Base-by-base conservation (phyloP, 2,329 filamentous ascomycete species). In the Hymenoscyphus scutula region DNA sequence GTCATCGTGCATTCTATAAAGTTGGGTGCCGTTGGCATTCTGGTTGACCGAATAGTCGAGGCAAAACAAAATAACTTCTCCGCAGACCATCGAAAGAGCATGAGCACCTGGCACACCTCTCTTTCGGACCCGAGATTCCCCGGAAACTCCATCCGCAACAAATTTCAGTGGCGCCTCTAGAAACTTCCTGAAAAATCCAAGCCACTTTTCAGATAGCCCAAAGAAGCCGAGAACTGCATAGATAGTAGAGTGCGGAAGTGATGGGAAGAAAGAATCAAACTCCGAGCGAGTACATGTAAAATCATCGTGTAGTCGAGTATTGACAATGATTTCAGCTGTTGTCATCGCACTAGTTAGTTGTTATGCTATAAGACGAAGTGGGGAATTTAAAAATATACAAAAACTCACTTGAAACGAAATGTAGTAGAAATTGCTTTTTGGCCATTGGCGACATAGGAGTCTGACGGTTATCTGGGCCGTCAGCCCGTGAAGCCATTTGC, bases 31-130 rank as follows among this genome's bases (percentile, higher is more conserved):
- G 5, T 74, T 68, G 0, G 86, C 85, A 1, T 76, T 74, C 62
- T 84, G 81, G 64, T 89, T 89, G 53, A 89, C 81, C 0, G 85
- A 79, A 68, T 85, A 86, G 69, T 90, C 88, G 67, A 89, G 81
- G 63, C 83, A 86, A 69, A 89, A 89, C 0, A 90, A 74, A 0
- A 87, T 75, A 0, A 78, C 74, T 70, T 90, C 88, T 0, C 84
- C 82, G 60, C 89, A 81, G 8, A 84, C 75, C 37, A 85, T 81
- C 25, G 83, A 86, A 1, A 89, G 76, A 0, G 80, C 76, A 68
- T 89, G 84, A 4, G 82, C 82, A 56, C 84, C 81, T 0, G 87
- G 87, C 1, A 85, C 79, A 23, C 87, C 87, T 29, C 84, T 79
- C 60, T 78, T 80, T 11, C 87, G 80, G 7, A 73, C 74, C 5